Evolutionary conservation across 441 rosid species (phyloP).

Genomic region (Syzygium syzygioides): DNA sequence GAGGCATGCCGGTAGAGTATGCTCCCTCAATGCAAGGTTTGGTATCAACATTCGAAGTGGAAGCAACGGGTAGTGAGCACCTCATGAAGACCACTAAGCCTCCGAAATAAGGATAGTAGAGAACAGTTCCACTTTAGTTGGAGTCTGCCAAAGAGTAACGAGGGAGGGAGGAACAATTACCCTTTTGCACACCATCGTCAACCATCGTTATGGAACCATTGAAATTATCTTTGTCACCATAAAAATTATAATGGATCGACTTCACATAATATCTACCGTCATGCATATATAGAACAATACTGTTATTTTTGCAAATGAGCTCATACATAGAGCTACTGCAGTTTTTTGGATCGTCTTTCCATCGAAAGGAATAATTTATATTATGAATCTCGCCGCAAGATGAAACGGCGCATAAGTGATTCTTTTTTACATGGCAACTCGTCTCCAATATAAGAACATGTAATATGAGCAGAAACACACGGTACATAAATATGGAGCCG

Average conservation of each 20-base stretch:
- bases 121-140: no score
- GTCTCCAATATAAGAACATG: not conserved
- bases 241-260: accelerated
- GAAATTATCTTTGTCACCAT: not conserved
- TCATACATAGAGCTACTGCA: accelerated
- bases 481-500: accelerated
- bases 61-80: not conserved
- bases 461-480: not conserved
- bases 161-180: not conserved
- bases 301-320: not conserved
- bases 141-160: not conserved
- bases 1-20: not conserved
- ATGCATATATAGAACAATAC: accelerated
- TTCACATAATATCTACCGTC: not conserved
- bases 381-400: accelerated
- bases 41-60: not conserved
- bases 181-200: not conserved
- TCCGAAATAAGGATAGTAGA: accelerated
- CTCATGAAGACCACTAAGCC: not conserved
- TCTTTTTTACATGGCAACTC: accelerated
- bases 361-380: not conserved
- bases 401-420: not conserved
- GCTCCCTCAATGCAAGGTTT: not conserved
- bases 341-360: accelerated
- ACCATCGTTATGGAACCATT: accelerated